Evolutionary conservation across 73 alveolate species (phyloP), one percentile per base, ranked within the genome.

Genomic region (Paramecium caudatum): DNA sequence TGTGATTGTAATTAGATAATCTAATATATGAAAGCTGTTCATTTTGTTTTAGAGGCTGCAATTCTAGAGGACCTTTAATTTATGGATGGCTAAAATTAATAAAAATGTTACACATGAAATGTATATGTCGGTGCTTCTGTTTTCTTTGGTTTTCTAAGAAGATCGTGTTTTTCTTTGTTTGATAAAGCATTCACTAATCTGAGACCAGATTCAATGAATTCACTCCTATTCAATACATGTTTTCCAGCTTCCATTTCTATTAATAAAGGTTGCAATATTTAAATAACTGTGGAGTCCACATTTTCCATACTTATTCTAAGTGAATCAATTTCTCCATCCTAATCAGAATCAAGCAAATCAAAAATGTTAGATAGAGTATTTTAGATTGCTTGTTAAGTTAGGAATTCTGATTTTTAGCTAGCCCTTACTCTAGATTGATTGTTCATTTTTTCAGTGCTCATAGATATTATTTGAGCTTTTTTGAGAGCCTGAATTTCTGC

Each of bases 251-350:
- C 88, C 88, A 74, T 74, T 37, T 74, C 88, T 16, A 47, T 21
- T 2, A 74, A 8, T 45, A 74, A 74, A 16, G 88, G 88, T 39
- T 74, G 16, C 16, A 74, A 43, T 9, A 74, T 74, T 8, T 74
- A 27, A 8, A 39, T 27, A 21, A 43, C 47, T 17, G 17, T 74
- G 16, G 1, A 74, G 21, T 74, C 55, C 4, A 74, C 47, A 30
- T 23, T 23, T 16, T 25, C 19, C 19, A 74, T 6, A 74, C 43
- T 37, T 8, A 74, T 74, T 23, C 88, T 74, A 5, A 74, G 16
- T 5, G 88, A 63, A 74, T 74, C 88, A 1, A 74, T 74, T 43
- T 74, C 69, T 21, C 88, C 88, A 74, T 74, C 88, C 17, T 45
- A 15, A 74, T 74, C 88, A 16, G n/a, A 17, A 19, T 74, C 88